Percentiles rank a stretch among this genome's conserved stretches.
phyloP scores from a whole-genome alignment of 139 green algal genomes.

The Chlamydomonas sp. region DNA sequence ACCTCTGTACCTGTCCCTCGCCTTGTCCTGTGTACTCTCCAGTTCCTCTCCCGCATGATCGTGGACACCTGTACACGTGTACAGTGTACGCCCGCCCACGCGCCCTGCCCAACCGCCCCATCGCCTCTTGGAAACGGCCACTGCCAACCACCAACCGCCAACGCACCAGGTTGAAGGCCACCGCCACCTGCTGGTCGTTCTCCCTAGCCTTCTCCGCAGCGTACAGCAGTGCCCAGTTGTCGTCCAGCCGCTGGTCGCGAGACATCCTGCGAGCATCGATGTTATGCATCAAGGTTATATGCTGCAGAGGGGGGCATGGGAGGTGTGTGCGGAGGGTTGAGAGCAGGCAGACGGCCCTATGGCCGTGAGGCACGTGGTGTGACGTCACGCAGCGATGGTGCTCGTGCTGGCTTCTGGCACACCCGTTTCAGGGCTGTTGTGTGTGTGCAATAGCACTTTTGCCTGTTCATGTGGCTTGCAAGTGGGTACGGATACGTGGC shows the following conservation, averaged over 20 bases:
- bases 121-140: too few relatives aligned
- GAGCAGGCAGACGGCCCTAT: not conserved
- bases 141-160: not conserved
- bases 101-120: too few relatives aligned
- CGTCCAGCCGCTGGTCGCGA: conserved; percentile 87
- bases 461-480: too few relatives aligned
- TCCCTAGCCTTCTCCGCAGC: conserved; percentile 74
- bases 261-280: conserved; percentile 82
- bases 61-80: too few relatives aligned
- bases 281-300: not conserved
- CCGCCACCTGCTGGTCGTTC: conserved; percentile 58
- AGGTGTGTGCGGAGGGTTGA: not conserved
- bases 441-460: too few relatives aligned
- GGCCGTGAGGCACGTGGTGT: not conserved
- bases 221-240: conserved; percentile 97
- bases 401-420: too few relatives aligned
- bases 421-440: too few relatives aligned
- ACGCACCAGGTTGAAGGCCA: conserved; percentile 90
- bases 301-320: not conserved
- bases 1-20: too few relatives aligned
- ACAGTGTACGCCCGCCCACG: too few relatives aligned
- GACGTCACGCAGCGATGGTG: not conserved
- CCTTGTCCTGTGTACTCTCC: too few relatives aligned
- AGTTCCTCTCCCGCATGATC: too few relatives aligned
- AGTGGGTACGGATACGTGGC: too few relatives aligned